Base-by-base conservation (phyloP, 2,329 filamentous ascomycete genomes). In the Drechslerella coelobrocha region DNA sequence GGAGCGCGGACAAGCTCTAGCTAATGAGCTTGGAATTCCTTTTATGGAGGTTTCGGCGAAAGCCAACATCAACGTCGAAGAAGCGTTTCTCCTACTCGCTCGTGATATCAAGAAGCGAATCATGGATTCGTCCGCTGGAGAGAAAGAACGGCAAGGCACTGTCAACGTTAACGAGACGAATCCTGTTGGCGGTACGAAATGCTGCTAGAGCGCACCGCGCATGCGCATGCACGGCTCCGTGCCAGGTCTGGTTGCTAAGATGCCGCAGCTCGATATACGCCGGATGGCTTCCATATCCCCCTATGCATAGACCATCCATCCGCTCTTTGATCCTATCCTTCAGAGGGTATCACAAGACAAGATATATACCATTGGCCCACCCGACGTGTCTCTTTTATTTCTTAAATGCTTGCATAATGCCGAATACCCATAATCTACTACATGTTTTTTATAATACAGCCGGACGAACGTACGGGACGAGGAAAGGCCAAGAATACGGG, bases 21-120 rank as follows among this genome's bases (percentile, higher is more conserved):
- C 94, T 68, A 90, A 96, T 81, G 94, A 97, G 81, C 88, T 99
- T 72, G 92, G 92, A 78, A 96, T 99, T 74, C 93, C 94, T 19
- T 99, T 99, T 84, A 89, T 99, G 79, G 94, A 99, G 80, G 94
- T 99, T 73, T 96, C 91, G 17, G 94, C 94, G 74, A 99, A 99
- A 85, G 93, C 90, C 83, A 97, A 97, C 83, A 97, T 96, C 86
- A 99, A 99, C 82, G 95, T 99, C 78, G 94, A 99, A 81, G 92
- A 97, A 83, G 94, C 94, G 17, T 99, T 99, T 80, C 97, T 95
- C 83, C 92, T 85, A 79, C 86, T 99, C 76, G 94, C 94, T 14
- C 86, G 89, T 74, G 93, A 97, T 79, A 97, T 99, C 84, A 99
- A 99, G 88, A 96, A 96, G 85, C 88, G 91, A 76, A 89, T 97